Base-by-base conservation (phyloP, 2,329 filamentous ascomycete genomes). In the Sporothrix variecibatus region DNA sequence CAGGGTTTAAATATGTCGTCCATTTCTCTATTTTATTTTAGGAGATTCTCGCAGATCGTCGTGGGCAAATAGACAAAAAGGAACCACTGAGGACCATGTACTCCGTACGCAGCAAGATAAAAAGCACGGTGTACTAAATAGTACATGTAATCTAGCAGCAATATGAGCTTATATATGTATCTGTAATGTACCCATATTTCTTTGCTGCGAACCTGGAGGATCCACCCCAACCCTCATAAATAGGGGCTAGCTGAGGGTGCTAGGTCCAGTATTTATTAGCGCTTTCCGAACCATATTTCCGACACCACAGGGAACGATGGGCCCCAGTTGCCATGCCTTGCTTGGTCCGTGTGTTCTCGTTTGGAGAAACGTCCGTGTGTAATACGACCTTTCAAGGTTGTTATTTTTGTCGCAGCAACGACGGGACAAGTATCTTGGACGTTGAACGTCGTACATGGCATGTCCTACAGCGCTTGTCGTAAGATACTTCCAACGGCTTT, bases 301-400 rank as follows among this genome's bases (percentile, higher is more conserved):
- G 38, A 43, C 62, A 43, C 38, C 23, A 46, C 11, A 67, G 38
- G 40, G 34, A 65, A 43, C 20, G 17, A 26, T 15, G n/a, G 4
- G 62, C 23, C 62, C 62, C 38, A 28, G 34, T 67, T 67, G 38
- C 38, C 38, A 67, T 46, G 38, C 62, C 38, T 46, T 65, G 43
- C 43, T 23, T 51, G 43, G 43, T 51, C 65, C 58, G 58, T 64
- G 62, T 65, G 38, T 46, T 67, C 38, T 28, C 23, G 9, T 40
- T 46, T 43, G 34, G 62, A 65, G 62, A 65, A 26, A 67, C n/a
- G 60, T 65, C 60, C 12, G 60, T 65, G 34, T 43, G 60, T 53
- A 64, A 40, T 64, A 23, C 60, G n/a, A 64, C 60, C 60, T 40
- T 12, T 43, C 40, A 43, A 43, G 9, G 40, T 9, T 43, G 40